These are phyloP conservation scores for Nematodospora valgi DNA, from an alignment of 805 yeast species.

Conservation along the genomic window DNA sequence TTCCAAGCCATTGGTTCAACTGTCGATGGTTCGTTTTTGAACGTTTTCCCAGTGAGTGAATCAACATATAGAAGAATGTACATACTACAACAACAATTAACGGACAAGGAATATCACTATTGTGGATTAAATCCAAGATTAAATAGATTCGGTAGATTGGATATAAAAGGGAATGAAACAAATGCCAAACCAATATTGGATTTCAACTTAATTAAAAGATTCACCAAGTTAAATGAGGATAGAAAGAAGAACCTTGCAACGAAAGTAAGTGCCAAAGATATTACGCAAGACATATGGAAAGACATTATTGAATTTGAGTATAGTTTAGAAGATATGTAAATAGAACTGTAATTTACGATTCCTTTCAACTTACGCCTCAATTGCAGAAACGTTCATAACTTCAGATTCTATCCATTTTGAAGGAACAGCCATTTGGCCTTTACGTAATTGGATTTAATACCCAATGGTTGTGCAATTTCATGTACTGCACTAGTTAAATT, in stretches of 20 bases:
- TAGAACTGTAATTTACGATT: too few species aligned
- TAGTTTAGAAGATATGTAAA: neutral
- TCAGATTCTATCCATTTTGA: too few species aligned
- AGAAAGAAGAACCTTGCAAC: conserved; percentile 50
- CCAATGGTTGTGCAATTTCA: too few species aligned
- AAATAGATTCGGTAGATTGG: conserved; percentile 50
- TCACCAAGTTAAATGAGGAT: conserved; percentile 54
- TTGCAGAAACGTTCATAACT: too few species aligned
- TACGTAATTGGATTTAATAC: too few species aligned
- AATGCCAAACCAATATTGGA: conserved; percentile 65
- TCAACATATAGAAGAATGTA: conserved; percentile 74
- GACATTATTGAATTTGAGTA: conserved; percentile 1
- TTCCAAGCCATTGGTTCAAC: conserved; percentile 66
- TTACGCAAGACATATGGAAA: neutral
- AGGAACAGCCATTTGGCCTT: too few species aligned
- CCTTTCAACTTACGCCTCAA: too few species aligned
- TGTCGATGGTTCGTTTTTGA: conserved; percentile 74
- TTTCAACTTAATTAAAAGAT: conserved; percentile 52
- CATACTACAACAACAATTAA: conserved; percentile 81
- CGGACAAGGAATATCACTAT: conserved; percentile 67
- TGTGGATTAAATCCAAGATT: conserved; percentile 81
- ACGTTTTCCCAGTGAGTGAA: conserved; percentile 73
- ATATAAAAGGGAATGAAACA: conserved; percentile 25
- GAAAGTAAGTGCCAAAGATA: conserved; percentile 33
- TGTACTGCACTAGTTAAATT: too few species aligned